Percentiles rank a stretch among this genome's conserved stretches.
Conservation (phyloP, 2,329 filamentous ascomycete genomes). For the Akanthomyces uredinophilus region DNA sequence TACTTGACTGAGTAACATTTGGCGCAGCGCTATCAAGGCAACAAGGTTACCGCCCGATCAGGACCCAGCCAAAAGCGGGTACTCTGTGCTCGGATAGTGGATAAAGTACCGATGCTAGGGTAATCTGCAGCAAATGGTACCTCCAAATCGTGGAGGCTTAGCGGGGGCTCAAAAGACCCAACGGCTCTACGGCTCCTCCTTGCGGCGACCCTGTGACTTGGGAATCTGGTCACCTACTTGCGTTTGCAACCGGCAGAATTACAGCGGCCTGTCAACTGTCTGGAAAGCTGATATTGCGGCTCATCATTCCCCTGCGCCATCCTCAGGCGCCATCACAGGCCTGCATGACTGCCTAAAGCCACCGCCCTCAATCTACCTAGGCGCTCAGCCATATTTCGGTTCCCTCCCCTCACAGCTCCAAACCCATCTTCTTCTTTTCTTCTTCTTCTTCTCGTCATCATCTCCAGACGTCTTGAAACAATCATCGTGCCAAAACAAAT, state of each 20-base stretch:
- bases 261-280: background rate
- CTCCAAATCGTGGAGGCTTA: constrained; percentile 6
- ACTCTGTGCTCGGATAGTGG: background rate
- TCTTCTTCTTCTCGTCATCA: background rate
- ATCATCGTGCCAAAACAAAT: background rate
- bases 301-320: background rate
- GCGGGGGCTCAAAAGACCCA: background rate
- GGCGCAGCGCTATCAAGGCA: constrained; percentile 5
- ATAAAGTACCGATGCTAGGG: background rate
- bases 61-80: background rate
- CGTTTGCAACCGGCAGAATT: background rate
- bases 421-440: background rate
- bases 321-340: background rate
- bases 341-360: constrained; percentile 5
- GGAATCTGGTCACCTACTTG: too few species aligned
- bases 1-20: background rate
- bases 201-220: background rate
- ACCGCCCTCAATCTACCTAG: background rate
- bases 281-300: too few species aligned
- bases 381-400: background rate
- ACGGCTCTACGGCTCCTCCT: constrained; percentile 10
- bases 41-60: constrained; percentile 2
- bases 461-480: background rate
- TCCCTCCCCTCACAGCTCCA: background rate
- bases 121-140: background rate